Evolutionary conservation across 1,284 basidiomycete genomes (phyloP).

Genomic region (Tylopilus orsonianus): DNA sequence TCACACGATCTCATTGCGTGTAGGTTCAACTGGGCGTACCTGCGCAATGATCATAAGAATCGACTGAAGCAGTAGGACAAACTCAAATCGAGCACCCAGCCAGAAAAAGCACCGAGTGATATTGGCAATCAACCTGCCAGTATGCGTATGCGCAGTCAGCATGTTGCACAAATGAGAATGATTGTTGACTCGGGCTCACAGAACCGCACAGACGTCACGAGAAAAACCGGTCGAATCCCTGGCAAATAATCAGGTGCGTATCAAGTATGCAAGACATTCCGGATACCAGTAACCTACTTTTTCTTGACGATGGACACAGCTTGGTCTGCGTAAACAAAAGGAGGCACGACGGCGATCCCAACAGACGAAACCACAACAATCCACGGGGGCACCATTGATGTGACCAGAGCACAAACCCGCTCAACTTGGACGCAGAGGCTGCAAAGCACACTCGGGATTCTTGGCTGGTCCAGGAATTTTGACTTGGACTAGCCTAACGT

Average conservation of each 20-base stretch:
- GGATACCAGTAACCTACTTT: constrained; percentile 51
- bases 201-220: constrained; percentile 76
- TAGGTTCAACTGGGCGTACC: constrained; percentile 41
- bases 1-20: constrained; percentile 20
- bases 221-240: constrained; percentile 87
- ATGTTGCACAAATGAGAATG: constrained; percentile 3
- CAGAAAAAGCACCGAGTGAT: constrained; percentile 87
- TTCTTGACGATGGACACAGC: constrained; percentile 70
- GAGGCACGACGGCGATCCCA: constrained; percentile 58
- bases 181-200: constrained; percentile 43
- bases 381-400: constrained; percentile 37
- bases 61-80: constrained; percentile 73
- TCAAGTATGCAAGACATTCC: constrained; percentile 4
- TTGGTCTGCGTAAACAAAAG: constrained; percentile 78
- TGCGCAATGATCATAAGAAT: constrained; percentile 81
- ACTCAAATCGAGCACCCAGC: constrained; percentile 80
- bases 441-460: constrained; percentile 8
- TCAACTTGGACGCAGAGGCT: constrained; percentile 4
- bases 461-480: too few species aligned
- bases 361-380: constrained; percentile 43
- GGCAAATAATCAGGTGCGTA: constrained; percentile 20
- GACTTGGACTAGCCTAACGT: too few species aligned
- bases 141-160: constrained; percentile 10
- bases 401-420: neutral
- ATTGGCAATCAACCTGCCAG: constrained; percentile 69